Percentiles rank a stretch among this genome's conserved stretches.
Evolutionary conservation across 108 stramenopile species (phyloP).

Genomic region (Cyclotella choctawhatcheeana): DNA sequence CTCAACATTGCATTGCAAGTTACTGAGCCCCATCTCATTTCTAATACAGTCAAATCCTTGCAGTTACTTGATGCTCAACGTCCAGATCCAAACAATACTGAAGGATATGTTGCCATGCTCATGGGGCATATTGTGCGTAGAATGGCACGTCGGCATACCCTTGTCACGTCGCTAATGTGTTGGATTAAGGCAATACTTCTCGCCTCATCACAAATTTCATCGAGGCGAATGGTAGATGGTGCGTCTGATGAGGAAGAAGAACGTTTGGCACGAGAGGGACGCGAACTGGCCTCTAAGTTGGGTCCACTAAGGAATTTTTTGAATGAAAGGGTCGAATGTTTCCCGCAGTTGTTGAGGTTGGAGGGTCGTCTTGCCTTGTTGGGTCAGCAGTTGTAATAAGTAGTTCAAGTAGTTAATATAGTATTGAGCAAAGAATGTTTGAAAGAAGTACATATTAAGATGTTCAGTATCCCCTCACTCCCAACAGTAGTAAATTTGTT

Average conservation of each 20-base stretch:
- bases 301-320: slow-evolving; percentile 51
- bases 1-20: slow-evolving; percentile 50
- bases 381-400: slow-evolving; percentile 54
- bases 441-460: no score
- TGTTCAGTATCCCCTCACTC: no score
- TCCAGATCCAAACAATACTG: background rate
- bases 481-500: no score
- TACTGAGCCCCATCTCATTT: slow-evolving; percentile 37
- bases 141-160: slow-evolving; percentile 45
- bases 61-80: slow-evolving; percentile 40
- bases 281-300: slow-evolving; percentile 46
- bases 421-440: no score
- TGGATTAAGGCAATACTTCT: slow-evolving; percentile 57
- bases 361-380: slow-evolving; percentile 50
- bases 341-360: slow-evolving; percentile 49
- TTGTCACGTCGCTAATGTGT: slow-evolving; percentile 39
- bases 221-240: slow-evolving; percentile 13
- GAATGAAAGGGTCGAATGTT: slow-evolving; percentile 53
- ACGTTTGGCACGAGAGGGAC: slow-evolving; percentile 36
- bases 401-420: no score
- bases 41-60: slow-evolving; percentile 35
- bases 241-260: slow-evolving; percentile 6
- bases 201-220: slow-evolving; percentile 26
- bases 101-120: slow-evolving; percentile 37
- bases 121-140: slow-evolving; percentile 53